Conservation (phyloP, 2,329 filamentous ascomycete species). For the Verticillium zaregamsianum region DNA sequence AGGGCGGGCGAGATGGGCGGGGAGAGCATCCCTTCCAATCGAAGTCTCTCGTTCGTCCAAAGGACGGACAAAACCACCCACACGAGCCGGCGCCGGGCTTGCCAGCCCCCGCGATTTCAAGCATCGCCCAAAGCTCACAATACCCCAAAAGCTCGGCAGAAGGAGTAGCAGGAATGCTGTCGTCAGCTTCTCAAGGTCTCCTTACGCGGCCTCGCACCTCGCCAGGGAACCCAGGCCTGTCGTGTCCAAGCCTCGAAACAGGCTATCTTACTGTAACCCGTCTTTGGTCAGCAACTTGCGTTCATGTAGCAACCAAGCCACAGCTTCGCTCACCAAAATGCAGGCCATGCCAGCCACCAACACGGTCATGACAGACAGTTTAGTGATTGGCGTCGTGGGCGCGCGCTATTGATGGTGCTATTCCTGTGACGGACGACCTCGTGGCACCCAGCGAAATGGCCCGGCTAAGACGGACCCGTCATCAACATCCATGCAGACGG, state of each 20-base stretch:
- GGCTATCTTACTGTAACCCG: background rate
- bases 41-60: background rate
- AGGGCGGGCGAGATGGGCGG: background rate
- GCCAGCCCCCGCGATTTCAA: background rate
- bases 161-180: background rate
- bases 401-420: background rate
- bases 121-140: background rate
- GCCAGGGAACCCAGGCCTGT: background rate
- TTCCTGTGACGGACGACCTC: background rate
- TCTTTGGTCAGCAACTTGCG: background rate
- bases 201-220: background rate
- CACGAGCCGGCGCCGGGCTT: background rate
- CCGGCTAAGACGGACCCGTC: background rate
- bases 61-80: background rate
- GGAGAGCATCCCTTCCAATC: background rate
- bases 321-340: too few relatives aligned
- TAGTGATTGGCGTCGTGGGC: background rate
- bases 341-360: too few relatives aligned
- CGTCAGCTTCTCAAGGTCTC: background rate
- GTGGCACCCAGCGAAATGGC: background rate
- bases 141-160: background rate
- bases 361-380: background rate
- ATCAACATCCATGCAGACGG: background rate
- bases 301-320: too few relatives aligned
- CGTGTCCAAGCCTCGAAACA: background rate